These are phyloP conservation scores for Fonsecaea nubica DNA, from an alignment of 2,329 filamentous ascomycete genomes.

Conservation along the genomic window DNA sequence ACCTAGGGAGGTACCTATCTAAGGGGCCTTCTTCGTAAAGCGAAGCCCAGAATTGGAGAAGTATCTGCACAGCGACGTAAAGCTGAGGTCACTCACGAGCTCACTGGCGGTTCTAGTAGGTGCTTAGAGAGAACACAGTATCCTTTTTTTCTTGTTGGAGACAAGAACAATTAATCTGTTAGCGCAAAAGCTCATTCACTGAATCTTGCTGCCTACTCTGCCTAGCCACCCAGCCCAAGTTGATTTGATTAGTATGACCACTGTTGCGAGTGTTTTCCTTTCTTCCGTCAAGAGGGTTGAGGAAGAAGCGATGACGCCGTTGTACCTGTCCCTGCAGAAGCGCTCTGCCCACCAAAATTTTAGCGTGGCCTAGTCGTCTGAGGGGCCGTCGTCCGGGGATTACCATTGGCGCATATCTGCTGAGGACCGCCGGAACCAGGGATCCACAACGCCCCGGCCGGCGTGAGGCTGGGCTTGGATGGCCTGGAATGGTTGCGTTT, in stretches of 20 bases:
- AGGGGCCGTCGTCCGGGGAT: conserved; percentile 9
- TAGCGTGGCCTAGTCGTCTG: conserved; percentile 7
- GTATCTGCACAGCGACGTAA: conserved; percentile 3
- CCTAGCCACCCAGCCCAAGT: conserved; percentile 5
- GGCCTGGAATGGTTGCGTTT: conserved; percentile 3
- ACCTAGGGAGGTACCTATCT: neutral
- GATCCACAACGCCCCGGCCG: conserved; percentile 2
- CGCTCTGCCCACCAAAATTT: conserved; percentile 29
- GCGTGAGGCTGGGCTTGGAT: conserved; percentile 17
- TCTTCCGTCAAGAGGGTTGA: conserved; percentile 19
- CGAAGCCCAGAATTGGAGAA: neutral
- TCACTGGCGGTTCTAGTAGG: neutral
- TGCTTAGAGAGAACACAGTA: conserved; percentile 13
- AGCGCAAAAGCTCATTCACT: neutral
- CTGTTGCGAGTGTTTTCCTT: neutral
- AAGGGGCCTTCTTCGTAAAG: neutral
- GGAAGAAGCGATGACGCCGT: conserved; percentile 28
- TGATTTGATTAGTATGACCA: conserved; percentile 14
- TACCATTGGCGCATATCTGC: conserved; percentile 17
- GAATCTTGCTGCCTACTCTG: neutral
- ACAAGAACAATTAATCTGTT: neutral
- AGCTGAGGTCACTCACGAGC: neutral
- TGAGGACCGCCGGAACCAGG: neutral
- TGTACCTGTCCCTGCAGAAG: conserved; percentile 32
- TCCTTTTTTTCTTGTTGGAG: conserved; percentile 9